These are phyloP conservation scores for Physocladia obscura DNA, from an alignment of 192 early-diverging fungal genomes.

Conservation along the genomic window DNA sequence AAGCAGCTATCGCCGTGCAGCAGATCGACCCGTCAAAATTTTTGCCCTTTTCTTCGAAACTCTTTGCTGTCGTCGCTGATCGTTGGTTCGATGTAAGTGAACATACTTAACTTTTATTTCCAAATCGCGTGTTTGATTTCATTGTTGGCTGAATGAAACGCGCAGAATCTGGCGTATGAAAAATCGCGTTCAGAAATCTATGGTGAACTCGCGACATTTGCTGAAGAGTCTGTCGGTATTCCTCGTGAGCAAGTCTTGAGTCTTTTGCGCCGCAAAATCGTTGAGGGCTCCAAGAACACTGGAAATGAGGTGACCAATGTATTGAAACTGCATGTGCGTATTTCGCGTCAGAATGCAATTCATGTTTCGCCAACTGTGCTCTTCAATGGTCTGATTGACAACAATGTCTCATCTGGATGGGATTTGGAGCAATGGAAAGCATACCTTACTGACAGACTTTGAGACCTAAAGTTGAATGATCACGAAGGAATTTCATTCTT, in stretches of 20 bases:
- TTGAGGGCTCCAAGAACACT: constrained; percentile 40
- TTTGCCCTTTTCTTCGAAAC: constrained; percentile 4
- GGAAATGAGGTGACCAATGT: constrained; percentile 72
- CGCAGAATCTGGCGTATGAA: constrained; percentile 64
- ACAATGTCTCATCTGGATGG: constrained; percentile 73
- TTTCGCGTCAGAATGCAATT: constrained; percentile 70
- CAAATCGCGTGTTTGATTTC: not conserved
- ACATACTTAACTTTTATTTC: not conserved
- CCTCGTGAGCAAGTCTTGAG: constrained; percentile 43
- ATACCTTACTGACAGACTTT: constrained; percentile 51
- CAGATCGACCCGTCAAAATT: constrained; percentile 25
- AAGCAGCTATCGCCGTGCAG: constrained; percentile 46
- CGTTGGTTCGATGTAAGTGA: not conserved
- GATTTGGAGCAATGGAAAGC: constrained; percentile 63
- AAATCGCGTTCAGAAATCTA: constrained; percentile 58
- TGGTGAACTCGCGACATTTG: constrained; percentile 50
- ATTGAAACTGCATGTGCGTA: constrained; percentile 67
- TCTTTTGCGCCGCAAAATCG: constrained; percentile 49
- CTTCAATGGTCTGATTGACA: constrained; percentile 62
- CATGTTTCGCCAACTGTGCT: constrained; percentile 77
- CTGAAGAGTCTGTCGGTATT: constrained; percentile 42
- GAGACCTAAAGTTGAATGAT: too few relatives aligned
- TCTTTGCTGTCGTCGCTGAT: not conserved
- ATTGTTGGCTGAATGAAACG: constrained; percentile 43
- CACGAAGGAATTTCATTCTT: too few relatives aligned